A percentile compares a stretch with the other conserved stretches of the same genome.
Evolutionary conservation across 805 yeast genomes (phyloP).

Genomic region (Sugiyamaella americana): DNA sequence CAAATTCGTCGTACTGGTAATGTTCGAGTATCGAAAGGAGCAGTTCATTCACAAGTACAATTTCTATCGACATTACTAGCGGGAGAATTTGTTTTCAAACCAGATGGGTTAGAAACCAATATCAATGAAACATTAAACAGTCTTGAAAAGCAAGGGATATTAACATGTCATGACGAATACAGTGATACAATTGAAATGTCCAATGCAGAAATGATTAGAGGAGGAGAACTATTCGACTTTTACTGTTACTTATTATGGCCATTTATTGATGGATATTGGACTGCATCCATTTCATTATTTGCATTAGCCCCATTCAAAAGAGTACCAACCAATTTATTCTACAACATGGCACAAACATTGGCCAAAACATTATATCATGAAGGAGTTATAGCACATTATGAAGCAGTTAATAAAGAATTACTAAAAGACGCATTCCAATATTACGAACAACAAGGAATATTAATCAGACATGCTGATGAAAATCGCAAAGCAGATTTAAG

Average conservation of each 20-base stretch:
- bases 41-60: constrained; percentile 27
- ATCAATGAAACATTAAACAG: constrained; percentile 27
- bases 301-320: constrained; percentile 22
- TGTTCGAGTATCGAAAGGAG: constrained; percentile 23
- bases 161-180: constrained; percentile 22
- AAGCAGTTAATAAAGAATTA: constrained; percentile 38
- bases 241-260: constrained; percentile 41
- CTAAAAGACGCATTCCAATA: constrained; percentile 33
- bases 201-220: constrained; percentile 14
- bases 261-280: constrained; percentile 40
- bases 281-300: constrained; percentile 33
- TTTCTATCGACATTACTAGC: constrained; percentile 35
- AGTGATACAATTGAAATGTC: constrained; percentile 20
- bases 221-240: constrained; percentile 34
- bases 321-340: constrained; percentile 29
- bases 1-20: constrained; percentile 25
- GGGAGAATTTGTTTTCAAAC: constrained; percentile 36
- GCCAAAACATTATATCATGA: constrained; percentile 40
- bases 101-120: constrained; percentile 33
- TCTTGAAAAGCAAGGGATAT: constrained; percentile 29
- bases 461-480: constrained; percentile 21
- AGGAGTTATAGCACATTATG: constrained; percentile 37
- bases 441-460: constrained; percentile 31
- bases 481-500: constrained; percentile 19
- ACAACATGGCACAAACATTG: constrained; percentile 32